phyloP scores from a whole-genome alignment of 2,329 filamentous ascomycete genomes.

The Verticillium zaregamsianum region DNA sequence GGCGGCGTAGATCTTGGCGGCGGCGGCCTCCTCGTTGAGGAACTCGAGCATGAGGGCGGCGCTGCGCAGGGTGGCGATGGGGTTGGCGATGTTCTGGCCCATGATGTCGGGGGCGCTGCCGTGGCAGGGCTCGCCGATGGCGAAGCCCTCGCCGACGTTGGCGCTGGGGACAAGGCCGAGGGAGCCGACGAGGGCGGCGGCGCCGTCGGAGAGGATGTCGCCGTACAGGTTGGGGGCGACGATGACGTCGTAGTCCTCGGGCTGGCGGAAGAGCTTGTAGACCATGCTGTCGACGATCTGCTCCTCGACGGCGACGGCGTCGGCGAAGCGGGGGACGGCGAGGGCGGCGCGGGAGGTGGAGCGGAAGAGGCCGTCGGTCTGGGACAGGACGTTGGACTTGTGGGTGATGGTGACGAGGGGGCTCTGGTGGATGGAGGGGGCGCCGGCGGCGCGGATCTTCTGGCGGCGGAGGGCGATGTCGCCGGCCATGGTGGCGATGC shows the following conservation, averaged over 20 bases:
- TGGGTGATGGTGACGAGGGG: slow-evolving; percentile 94
- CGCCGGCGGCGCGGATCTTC: slow-evolving; percentile 62
- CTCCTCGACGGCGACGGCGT: slow-evolving; percentile 71
- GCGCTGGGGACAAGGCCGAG: slow-evolving; percentile 90
- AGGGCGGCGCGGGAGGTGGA: slow-evolving; percentile 72
- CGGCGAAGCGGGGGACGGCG: slow-evolving; percentile 55
- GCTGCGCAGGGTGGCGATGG: slow-evolving; percentile 88
- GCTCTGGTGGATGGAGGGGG: slow-evolving; percentile 56
- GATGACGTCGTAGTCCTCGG: slow-evolving; percentile 92
- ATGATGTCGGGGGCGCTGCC: slow-evolving; percentile 94
- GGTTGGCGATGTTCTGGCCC: slow-evolving; percentile 90
- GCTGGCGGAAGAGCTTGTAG: slow-evolving; percentile 98
- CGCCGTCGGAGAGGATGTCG: slow-evolving; percentile 93
- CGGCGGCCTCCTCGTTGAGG: slow-evolving; percentile 79
- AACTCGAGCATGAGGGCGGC: slow-evolving; percentile 96
- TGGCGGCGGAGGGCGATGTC: slow-evolving; percentile 89
- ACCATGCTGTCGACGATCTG: slow-evolving; percentile 99
- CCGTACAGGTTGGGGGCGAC: slow-evolving; percentile 97
- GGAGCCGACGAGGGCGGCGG: slow-evolving; percentile 81
- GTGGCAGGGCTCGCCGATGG: slow-evolving; percentile 97
- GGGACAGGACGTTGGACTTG: slow-evolving; percentile 95
- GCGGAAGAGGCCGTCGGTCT: slow-evolving; percentile 95
- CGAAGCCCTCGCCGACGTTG: slow-evolving; percentile 91
- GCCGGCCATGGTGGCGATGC: slow-evolving; percentile 90
- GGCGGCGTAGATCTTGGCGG: slow-evolving; percentile 83